phyloP scores from a whole-genome alignment of 1,284 basidiomycete species.

The Heliocybe sulcata region DNA sequence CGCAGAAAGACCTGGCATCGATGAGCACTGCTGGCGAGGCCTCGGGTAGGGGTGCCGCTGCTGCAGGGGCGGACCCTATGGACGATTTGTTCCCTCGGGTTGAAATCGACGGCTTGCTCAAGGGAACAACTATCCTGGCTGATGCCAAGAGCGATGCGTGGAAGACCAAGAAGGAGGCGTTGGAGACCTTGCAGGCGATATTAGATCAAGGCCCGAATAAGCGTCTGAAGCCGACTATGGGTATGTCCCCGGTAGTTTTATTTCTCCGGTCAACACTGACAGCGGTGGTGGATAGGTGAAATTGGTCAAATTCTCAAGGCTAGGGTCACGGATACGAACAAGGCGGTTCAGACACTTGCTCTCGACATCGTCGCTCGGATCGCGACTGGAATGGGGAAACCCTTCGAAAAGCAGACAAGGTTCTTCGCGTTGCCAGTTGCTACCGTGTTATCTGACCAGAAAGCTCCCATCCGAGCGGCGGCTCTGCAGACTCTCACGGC shows the following conservation, averaged over 20 bases:
- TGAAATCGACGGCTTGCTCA: slow-evolving; percentile 85
- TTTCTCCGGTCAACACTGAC: slow-evolving; percentile 5
- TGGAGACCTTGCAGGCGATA: slow-evolving; percentile 80
- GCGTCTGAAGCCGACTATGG: slow-evolving; percentile 86
- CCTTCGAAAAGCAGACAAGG: slow-evolving; percentile 87
- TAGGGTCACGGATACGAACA: slow-evolving; percentile 89
- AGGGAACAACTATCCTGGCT: slow-evolving; percentile 76
- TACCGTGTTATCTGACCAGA: slow-evolving; percentile 89
- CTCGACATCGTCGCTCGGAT: slow-evolving; percentile 88
- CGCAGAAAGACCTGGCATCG: slow-evolving; percentile 65
- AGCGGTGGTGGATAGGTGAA: slow-evolving; percentile 53
- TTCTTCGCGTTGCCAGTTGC: slow-evolving; percentile 76
- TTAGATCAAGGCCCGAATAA: slow-evolving; percentile 90
- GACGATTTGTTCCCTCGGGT: slow-evolving; percentile 96
- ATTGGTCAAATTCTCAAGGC: slow-evolving; percentile 86
- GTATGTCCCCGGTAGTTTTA: slow-evolving; percentile 33
- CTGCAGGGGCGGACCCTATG: slow-evolving; percentile 53
- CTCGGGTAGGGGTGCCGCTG: slow-evolving; percentile 28
- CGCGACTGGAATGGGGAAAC: slow-evolving; percentile 90
- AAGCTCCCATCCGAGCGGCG: slow-evolving; percentile 78
- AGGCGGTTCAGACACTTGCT: slow-evolving; percentile 87
- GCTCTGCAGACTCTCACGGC: slow-evolving; percentile 77
- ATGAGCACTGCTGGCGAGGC: slow-evolving; percentile 31
- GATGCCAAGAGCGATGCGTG: slow-evolving; percentile 90
- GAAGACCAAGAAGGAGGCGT: slow-evolving; percentile 95